Base-by-base conservation (phyloP, 805 yeast genomes). In the Starmera quercuum region DNA sequence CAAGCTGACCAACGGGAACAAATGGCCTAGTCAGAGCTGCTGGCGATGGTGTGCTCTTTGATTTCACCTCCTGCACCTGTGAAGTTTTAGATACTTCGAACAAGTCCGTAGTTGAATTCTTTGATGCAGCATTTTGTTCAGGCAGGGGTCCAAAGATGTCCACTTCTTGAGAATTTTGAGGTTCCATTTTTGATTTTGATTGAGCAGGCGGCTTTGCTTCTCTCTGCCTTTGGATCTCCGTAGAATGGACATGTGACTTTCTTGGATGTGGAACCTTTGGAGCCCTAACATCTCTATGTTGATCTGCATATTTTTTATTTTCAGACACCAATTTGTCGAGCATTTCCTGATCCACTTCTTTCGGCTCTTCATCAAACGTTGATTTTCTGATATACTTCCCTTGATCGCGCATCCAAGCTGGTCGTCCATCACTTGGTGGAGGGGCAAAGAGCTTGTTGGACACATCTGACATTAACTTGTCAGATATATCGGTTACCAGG, bases 351-450 rank as follows among this genome's bases (percentile, higher is more conserved):
- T 66, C 73, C 11, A 66, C 63, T 33, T 67, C 75, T 2, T 64
- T 59, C 2, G 73, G 73, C 36, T 67, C 72, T 20, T 70, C 68
- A 15, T 61, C 65, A 26, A 46, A 63, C 4, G 66, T 64, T 13
- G 60, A 59, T 36, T 41, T 37, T 6, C 33, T 34, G 28, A 64
- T 71, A 44, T 78, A 68, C 44, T 48, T 60, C 11, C 58, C 63
- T 45, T 73, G 78, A 39, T 73, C 69, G 36, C 61, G 67, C 87
- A 84, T 78, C 95, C 95, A 84, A 2, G 78, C 74, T 0, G 95
- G 95, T 42, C 49, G 53, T 6, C 62, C 66, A 32, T 63, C 63
- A 29, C 38, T 43, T 13, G 46, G 32, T 14, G 44, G 39, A n/a
- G 39, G 43, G 0, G 48, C 28, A 29, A 49, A 39, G 10, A 52